Evolutionary conservation across 1,139 yeast genomes (phyloP), one percentile per base, ranked within the genome.

Genomic region (Candida sp.): DNA sequence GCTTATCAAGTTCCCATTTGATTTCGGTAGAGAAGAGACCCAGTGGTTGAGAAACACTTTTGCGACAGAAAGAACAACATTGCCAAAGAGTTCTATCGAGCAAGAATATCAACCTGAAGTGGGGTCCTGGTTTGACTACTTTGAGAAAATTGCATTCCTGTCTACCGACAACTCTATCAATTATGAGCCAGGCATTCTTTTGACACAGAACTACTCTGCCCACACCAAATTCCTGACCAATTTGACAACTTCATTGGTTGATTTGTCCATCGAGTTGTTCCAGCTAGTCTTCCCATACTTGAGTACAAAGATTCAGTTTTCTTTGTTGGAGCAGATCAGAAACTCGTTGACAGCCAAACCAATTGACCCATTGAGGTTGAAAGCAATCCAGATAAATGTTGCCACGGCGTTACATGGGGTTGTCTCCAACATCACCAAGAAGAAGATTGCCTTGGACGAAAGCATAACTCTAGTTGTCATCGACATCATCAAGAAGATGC

Each of bases 231-330:
- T 56, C 52, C 63, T 78, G 2, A 56, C 77, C 0, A 62, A 60
- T 17, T 63, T 81, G 9, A 65, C 74, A 2, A 84, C 87, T 0
- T 78, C 90, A 27, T 76, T 89, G 9, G 81, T 91, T 25, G 97
- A 94, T 67, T 68, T 83, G 1, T 86, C 97, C 0, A 86, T 94
- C 60, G 92, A 88, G 54, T 74, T 92, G 4, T 90, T 92, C 61
- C 85, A 89, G 8, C 63, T 80, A 7, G 78, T 88, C 0, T 88
- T 94, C 58, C 91, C 96, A 0, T 75, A 79, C 54, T 80, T 94
- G 59, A 83, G 93, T n/a, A 69, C 83, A 7, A 90, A 91, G 56
- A 88, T 94, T 50, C 98, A 94, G 63, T 86, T 88, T 51, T 91
- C 98, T 1, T 77, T 94, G 35, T 68, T 94, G 44, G 98, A 93